phyloP scores from a whole-genome alignment of 768 basidiomycete genomes.

The Hortiboletus flavorubellus region DNA sequence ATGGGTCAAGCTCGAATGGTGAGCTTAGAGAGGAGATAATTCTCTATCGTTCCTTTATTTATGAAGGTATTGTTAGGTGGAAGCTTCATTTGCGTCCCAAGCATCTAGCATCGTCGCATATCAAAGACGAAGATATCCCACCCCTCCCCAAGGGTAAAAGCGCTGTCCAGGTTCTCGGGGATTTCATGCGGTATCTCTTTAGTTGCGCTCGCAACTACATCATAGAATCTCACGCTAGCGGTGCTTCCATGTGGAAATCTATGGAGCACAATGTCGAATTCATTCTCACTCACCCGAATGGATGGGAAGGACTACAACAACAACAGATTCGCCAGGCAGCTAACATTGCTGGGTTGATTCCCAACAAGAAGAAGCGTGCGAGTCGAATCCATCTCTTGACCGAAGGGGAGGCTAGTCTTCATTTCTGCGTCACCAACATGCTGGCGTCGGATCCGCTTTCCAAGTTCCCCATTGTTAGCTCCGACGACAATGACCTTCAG shows the following conservation, averaged over 20 bases:
- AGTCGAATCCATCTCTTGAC: constrained; percentile 22
- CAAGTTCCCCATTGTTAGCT: neutral
- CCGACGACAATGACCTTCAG: neutral
- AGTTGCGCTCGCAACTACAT: constrained; percentile 22
- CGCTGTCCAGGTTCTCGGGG: constrained; percentile 20
- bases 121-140: constrained; percentile 17
- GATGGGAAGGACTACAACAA: constrained; percentile 5
- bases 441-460: constrained; percentile 23
- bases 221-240: constrained; percentile 27
- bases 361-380: constrained; percentile 6
- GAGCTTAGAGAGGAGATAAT: neutral
- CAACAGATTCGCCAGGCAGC: constrained; percentile 2
- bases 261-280: constrained; percentile 2
- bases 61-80: neutral
- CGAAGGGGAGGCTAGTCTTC: constrained; percentile 27
- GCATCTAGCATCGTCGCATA: constrained; percentile 20
- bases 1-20: constrained; percentile 8
- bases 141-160: constrained; percentile 20
- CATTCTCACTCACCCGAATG: constrained; percentile 7
- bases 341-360: constrained; percentile 2
- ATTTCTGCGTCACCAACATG: constrained; percentile 41
- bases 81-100: constrained; percentile 34
- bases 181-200: constrained; percentile 30
- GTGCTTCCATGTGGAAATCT: constrained; percentile 2
- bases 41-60: neutral